Percentiles rank a stretch among this genome's conserved stretches.
Conservation (phyloP, 2,329 filamentous ascomycete genomes). For the Ceratocystis variospora region DNA sequence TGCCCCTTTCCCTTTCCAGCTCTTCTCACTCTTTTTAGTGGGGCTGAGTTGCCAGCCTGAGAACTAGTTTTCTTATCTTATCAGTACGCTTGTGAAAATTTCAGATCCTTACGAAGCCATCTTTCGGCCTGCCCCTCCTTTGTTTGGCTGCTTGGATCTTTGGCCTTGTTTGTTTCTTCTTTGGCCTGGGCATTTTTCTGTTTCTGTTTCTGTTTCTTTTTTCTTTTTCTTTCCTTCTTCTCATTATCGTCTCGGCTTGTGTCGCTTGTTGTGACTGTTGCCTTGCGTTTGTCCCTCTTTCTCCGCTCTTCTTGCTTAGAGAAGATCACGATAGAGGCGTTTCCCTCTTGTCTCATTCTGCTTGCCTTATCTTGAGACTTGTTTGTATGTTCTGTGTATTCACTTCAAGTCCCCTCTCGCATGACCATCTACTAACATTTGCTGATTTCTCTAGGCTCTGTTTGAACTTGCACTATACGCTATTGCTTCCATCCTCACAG, state of each 20-base stretch:
- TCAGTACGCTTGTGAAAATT: background rate
- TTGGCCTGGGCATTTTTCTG: background rate
- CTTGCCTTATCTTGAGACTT: background rate
- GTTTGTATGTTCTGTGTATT: background rate
- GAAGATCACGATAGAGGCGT: slow-evolving; percentile 2
- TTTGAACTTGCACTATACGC: background rate
- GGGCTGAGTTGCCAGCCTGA: background rate
- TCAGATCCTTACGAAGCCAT: slow-evolving; percentile 3
- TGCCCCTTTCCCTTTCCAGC: background rate
- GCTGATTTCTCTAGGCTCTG: background rate
- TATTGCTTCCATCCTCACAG: background rate
- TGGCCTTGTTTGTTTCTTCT: background rate
- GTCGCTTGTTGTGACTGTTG: background rate
- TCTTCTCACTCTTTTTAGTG: background rate
- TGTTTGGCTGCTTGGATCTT: background rate
- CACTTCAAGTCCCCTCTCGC: background rate
- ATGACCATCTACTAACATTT: background rate
- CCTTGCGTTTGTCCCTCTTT: slow-evolving; percentile 3
- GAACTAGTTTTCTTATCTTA: background rate
- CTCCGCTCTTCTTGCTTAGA: background rate
- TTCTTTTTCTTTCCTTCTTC: background rate
- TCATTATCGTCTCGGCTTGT: background rate
- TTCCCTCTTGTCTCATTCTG: background rate
- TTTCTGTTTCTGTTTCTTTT: slow-evolving; percentile 1
- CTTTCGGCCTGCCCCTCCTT: slow-evolving; percentile 2